phyloP scores from a whole-genome alignment of 768 basidiomycete genomes.

The Hypsizygus marmoreus region DNA sequence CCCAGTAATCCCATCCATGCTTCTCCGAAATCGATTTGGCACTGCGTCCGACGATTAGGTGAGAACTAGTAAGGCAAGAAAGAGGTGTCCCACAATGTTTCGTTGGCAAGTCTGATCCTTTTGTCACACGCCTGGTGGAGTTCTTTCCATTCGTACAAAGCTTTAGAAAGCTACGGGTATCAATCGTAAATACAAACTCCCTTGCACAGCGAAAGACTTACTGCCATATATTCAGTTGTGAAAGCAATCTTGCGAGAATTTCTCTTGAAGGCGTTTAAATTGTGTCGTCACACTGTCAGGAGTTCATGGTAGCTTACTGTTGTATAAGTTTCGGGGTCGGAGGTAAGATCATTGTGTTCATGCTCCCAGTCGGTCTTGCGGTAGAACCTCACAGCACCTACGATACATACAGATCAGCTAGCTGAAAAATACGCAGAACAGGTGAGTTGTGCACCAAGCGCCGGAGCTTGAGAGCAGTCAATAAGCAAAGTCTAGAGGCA shows the following conservation, averaged over 20 bases:
- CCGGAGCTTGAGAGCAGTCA: no score
- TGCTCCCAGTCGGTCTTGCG: slow-evolving; percentile 7
- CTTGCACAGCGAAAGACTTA: neutral
- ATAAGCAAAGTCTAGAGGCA: neutral
- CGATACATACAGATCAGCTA: neutral
- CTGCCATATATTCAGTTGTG: slow-evolving; percentile 14
- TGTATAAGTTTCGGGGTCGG: no score
- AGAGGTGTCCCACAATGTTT: slow-evolving; percentile 19
- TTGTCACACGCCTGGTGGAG: slow-evolving; percentile 1
- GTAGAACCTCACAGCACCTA: neutral
- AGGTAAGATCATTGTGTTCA: slow-evolving; percentile 3
- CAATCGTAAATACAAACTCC: neutral
- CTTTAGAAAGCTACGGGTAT: slow-evolving; percentile 14
- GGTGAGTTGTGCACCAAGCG: no score
- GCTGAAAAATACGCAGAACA: no score
- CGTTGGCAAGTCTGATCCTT: slow-evolving; percentile 10
- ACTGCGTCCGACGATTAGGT: no score
- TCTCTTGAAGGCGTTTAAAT: neutral
- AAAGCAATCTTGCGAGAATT: slow-evolving; percentile 7
- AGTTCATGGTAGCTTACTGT: no score
- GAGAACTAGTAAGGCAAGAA: neutral
- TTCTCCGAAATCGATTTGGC: slow-evolving; percentile 30
- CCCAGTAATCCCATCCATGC: slow-evolving; percentile 44
- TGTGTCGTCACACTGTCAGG: neutral
- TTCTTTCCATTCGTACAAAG: slow-evolving; percentile 13